Evolutionary conservation across 163 green algal species (phyloP).

Genomic region (Scenedesmus sp.): DNA sequence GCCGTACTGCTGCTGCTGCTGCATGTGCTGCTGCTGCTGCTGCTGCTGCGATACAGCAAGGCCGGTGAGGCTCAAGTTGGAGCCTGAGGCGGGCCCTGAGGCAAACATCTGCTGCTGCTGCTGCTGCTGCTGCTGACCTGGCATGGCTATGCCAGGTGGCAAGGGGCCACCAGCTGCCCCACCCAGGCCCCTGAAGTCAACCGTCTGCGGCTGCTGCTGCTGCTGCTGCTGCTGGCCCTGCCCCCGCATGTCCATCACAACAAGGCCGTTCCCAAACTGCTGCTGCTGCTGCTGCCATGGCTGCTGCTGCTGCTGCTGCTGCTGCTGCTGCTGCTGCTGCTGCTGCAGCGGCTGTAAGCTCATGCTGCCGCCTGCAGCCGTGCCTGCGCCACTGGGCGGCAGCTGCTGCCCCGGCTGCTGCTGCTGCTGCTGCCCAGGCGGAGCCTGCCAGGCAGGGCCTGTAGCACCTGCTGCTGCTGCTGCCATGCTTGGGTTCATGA

Average conservation of each 20-base stretch:
- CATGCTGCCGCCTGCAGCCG: neutral
- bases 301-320: constrained; percentile 29
- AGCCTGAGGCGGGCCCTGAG: neutral
- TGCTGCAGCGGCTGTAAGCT: neutral
- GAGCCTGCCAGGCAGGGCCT: neutral
- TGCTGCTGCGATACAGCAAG: neutral
- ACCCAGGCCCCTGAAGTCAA: neutral
- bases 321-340: neutral
- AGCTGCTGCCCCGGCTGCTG: neutral
- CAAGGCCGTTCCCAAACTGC: neutral
- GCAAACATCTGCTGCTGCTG: neutral
- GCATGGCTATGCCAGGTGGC: neutral
- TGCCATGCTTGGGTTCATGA: neutral
- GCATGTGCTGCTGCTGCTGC: neutral
- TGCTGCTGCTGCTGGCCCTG: constrained; percentile 7
- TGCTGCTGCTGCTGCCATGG: constrained; percentile 24
- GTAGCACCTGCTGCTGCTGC: constrained; percentile 19
- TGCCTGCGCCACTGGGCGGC: neutral
- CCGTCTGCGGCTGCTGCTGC: constrained; percentile 6
- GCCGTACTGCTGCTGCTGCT: constrained; percentile 7
- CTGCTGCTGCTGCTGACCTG: constrained; percentile 27
- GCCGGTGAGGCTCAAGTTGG: too few relatives aligned
- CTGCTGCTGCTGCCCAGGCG: constrained; percentile 18
- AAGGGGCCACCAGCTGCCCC: neutral
- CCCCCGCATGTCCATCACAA: neutral